Base-by-base conservation (phyloP, 768 basidiomycete genomes). In the Leccinum rimulosum region DNA sequence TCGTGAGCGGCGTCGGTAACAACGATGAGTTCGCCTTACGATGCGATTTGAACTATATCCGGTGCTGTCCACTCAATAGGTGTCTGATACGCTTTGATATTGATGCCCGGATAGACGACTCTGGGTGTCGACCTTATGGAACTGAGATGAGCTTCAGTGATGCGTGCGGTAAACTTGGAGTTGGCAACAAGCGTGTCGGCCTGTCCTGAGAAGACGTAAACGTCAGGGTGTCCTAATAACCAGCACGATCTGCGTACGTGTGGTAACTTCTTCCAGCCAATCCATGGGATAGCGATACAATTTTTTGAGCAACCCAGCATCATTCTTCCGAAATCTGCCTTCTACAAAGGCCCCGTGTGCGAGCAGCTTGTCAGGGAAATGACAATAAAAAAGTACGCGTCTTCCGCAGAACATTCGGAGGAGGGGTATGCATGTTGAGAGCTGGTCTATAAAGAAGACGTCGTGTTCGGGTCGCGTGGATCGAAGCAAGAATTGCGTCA, bases 91-190 rank as follows among this genome's bases (percentile, higher is more conserved):
- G 86, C 86, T 3, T 81, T 75, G 17, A 93, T 76, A 64, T 97
- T 94, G 60, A 99, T 94, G 0, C 95, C 94, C 1, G 97, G 97
- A 70, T 98, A 95, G n/a, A 98, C 86, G n/a, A 97, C 87, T 40
- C 78, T 79, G 3, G 89, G 93, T 0, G 73, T 76, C 27, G 77
- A 76, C 2, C 57, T 61, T 47, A 98, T 85, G 2, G 86, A 85
- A 0, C 83, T 79, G 66, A 98, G 92, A 63, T 93, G 85, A 3
- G 81, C 76, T 59, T 77, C 80, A 70, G 95, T 95, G 0, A 98
- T 83, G 27, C 86, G 74, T n/a, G 87, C 83, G 0, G 95, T 98
- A 67, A 97, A 98, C 27, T 80, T 78, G 3, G 96, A 98, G 70
- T 99, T 98, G 31, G 89, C 92, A 10, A 98, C 83, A 25, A 98